Evolutionary conservation across 805 yeast species (phyloP), one percentile per base, ranked within the genome.

Genomic region (Debaryomyces castellii): DNA sequence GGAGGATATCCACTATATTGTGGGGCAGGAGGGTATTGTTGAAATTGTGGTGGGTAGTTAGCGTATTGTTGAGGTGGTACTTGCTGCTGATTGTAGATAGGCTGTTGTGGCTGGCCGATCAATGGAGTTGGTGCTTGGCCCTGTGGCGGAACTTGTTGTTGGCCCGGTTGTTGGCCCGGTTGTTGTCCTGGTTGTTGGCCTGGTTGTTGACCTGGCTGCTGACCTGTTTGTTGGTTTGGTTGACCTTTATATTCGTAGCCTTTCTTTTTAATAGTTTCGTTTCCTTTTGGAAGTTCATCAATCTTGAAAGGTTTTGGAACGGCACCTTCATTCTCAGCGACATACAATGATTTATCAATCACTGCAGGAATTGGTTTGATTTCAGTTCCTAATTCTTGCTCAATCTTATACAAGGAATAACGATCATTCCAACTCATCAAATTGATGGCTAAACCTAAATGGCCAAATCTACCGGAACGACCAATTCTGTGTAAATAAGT

Each of bases 391-490:
- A 94, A 80, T 70, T 92, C 98, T 70, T 92, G 96, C 69, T 94
- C 99, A 58, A 94, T 91, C 67, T 88, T 89, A 71, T 90, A 92
- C 60, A 94, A 77, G 62, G 87, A 89, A 71, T 87, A 90, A 64
- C 98, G 82, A 66, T 94, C 99, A 60, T 90, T 84, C 97, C 97
- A 92, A 67, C 91, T 89, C 74, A 94, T 89, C 59, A 94, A 80
- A 72, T 94, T 94, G 62, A 94, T 90, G 25, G 99, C 99, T 64
- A 94, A 79, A 77, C 99, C 99, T 63, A 91, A 82, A 67, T 94
- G 99, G 54, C 99, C 99, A 62, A 89, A 94, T 77, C 99, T 88
- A 56, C 99, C 98, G 6, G 97, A 90, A 77, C 99, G 89, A 78
- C 98, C 98, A 58, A 92, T 94, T 79, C 98, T 87, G 74, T 94